A percentile compares a stretch with the other conserved stretches of the same genome.
Evolutionary conservation across 2,329 filamentous ascomycete genomes (phyloP).

Genomic region (Ceratocystis huliohia): DNA sequence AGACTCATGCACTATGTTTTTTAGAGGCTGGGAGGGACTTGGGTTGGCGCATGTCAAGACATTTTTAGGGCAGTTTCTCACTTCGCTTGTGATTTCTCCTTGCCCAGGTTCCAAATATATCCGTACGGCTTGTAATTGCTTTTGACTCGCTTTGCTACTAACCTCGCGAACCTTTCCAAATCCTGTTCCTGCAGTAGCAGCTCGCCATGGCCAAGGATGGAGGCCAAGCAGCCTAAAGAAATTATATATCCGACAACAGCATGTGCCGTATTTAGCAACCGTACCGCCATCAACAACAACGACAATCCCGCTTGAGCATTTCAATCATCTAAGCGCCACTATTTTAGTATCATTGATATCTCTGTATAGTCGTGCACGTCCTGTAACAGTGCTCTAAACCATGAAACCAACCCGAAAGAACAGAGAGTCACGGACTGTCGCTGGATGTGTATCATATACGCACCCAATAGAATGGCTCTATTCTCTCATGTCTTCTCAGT

Average conservation of each 20-base stretch:
- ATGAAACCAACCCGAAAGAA: background rate
- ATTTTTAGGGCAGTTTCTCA: background rate
- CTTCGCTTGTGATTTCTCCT: background rate
- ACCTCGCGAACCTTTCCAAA: background rate
- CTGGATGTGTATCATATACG: background rate
- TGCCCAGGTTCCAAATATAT: background rate
- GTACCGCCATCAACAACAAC: background rate
- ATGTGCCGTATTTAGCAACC: background rate
- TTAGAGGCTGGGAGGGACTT: background rate
- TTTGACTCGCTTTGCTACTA: background rate
- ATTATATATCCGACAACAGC: background rate
- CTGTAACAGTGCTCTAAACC: background rate
- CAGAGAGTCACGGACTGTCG: background rate
- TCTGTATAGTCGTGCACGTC: background rate
- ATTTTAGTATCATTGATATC: slow-evolving; percentile 2
- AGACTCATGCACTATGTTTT: background rate
- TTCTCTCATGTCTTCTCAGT: background rate
- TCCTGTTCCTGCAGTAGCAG: background rate
- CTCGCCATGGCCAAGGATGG: background rate
- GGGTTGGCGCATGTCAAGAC: background rate
- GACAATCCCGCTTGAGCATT: background rate
- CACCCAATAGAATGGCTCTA: background rate
- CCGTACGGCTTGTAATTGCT: background rate
- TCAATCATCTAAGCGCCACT: background rate
- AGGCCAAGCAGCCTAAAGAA: too few relatives aligned